These are phyloP conservation scores for Pseudogymnoascus pannorum DNA, from an alignment of 2,329 filamentous ascomycete species.

Conservation along the genomic window DNA sequence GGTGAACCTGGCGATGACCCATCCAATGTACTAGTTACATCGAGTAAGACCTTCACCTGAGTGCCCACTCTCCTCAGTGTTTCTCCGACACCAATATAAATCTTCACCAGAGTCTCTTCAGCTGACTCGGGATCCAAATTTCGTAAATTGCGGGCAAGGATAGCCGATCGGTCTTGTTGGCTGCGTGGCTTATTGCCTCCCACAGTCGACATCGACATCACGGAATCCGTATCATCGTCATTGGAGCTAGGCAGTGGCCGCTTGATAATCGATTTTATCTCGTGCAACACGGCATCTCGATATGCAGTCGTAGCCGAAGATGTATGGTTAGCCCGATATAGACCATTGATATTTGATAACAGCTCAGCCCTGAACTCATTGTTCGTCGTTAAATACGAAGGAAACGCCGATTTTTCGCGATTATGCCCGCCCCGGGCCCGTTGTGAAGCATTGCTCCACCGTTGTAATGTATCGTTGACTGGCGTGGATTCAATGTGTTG, in stretches of 20 bases:
- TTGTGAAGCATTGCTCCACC: conserved; percentile 75
- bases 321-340: conserved; percentile 76
- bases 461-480: conserved; percentile 64
- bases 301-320: conserved; percentile 76
- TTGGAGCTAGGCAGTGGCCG: conserved; percentile 83
- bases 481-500: conserved; percentile 72
- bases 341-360: conserved; percentile 62
- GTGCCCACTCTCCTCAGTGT: conserved; percentile 76
- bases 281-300: conserved; percentile 73
- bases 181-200: conserved; percentile 60
- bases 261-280: conserved; percentile 79
- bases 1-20: conserved; percentile 28
- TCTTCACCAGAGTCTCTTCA: conserved; percentile 70
- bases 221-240: conserved; percentile 88
- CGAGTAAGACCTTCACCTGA: conserved; percentile 89
- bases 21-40: conserved; percentile 74
- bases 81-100: conserved; percentile 85
- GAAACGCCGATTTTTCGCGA: conserved; percentile 61
- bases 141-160: conserved; percentile 79
- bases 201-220: conserved; percentile 75
- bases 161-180: conserved; percentile 83
- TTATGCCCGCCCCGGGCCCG: conserved; percentile 61
- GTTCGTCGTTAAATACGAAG: conserved; percentile 70
- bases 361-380: conserved; percentile 65
- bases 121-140: conserved; percentile 77